Evolutionary conservation across 441 rosid genomes (phyloP).

Genomic region (Isatis lusitanica): DNA sequence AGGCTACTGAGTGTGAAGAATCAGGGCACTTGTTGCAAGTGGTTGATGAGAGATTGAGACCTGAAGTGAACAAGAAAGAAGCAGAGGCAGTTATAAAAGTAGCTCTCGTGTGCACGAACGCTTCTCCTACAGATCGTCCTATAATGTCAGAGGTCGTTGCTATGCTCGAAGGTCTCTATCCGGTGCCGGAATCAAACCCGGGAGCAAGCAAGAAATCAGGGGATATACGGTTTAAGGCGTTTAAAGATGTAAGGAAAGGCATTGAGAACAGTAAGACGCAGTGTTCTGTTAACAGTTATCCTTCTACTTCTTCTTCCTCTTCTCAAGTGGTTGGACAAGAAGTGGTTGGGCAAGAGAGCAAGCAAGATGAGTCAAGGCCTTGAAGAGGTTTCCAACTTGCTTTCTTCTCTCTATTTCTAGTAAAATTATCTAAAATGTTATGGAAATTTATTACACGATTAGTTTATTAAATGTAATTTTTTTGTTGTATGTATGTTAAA

Average conservation of each 20-base stretch:
- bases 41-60: constrained; percentile 50
- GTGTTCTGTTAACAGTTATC: constrained; percentile 26
- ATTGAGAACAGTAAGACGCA: constrained; percentile 32
- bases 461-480: not conserved
- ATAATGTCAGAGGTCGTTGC: constrained; percentile 69
- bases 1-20: constrained; percentile 57
- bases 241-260: constrained; percentile 41
- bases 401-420: not conserved
- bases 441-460: not conserved
- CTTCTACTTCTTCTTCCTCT: not conserved
- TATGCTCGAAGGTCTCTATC: constrained; percentile 57
- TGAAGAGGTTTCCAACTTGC: not conserved
- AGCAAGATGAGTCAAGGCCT: constrained; percentile 16
- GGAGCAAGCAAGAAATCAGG: constrained; percentile 36
- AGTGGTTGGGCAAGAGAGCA: constrained; percentile 17
- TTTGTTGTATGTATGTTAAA: not conserved
- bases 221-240: constrained; percentile 59
- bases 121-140: constrained; percentile 54
- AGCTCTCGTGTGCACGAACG: constrained; percentile 60
- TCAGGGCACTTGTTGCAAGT: constrained; percentile 45
- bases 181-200: constrained; percentile 40
- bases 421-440: constrained; percentile 4
- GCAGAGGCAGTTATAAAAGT: constrained; percentile 54
- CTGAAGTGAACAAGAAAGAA: constrained; percentile 48
- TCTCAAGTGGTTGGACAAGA: constrained; percentile 15